phyloP scores from a whole-genome alignment of 805 yeast species.

The Yarrowia deformans region DNA sequence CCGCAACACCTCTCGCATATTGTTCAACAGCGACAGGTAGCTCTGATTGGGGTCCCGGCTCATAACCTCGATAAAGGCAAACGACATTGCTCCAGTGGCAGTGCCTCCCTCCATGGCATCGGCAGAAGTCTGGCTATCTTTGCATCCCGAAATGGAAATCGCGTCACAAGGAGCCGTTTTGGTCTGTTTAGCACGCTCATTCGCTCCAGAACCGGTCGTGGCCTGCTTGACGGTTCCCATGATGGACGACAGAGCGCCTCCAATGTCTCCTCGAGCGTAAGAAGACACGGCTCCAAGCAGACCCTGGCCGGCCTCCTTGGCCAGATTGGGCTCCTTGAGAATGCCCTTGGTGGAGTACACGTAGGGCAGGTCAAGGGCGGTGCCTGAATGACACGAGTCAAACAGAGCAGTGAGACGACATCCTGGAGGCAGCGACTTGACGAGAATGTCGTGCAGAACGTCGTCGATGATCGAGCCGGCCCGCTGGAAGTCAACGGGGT shows the following conservation, averaged over 20 bases:
- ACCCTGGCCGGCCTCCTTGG: slow-evolving; percentile 76
- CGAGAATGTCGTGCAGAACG: slow-evolving; percentile 73
- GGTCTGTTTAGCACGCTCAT: slow-evolving; percentile 57
- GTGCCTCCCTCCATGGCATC: slow-evolving; percentile 76
- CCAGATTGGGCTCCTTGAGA: slow-evolving; percentile 77
- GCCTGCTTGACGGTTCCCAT: slow-evolving; percentile 50
- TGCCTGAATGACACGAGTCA: slow-evolving; percentile 88
- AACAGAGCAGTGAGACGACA: slow-evolving; percentile 79
- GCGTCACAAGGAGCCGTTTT: slow-evolving; percentile 81
- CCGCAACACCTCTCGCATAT: slow-evolving; percentile 67
- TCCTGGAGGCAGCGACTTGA: slow-evolving; percentile 72
- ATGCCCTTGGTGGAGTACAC: slow-evolving; percentile 84
- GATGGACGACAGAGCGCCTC: slow-evolving; percentile 56
- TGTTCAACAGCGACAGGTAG: slow-evolving; percentile 71
- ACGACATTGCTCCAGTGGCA: slow-evolving; percentile 86
- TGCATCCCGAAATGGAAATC: slow-evolving; percentile 78
- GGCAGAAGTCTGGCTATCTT: slow-evolving; percentile 83
- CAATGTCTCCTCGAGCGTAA: slow-evolving; percentile 68
- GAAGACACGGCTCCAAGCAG: slow-evolving; percentile 65
- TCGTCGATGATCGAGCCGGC: slow-evolving; percentile 79
- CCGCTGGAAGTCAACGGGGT: slow-evolving; percentile 73
- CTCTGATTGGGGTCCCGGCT: slow-evolving; percentile 67
- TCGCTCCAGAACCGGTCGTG: slow-evolving; percentile 51
- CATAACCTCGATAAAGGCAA: slow-evolving; percentile 74
- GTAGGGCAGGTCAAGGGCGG: slow-evolving; percentile 81